Base-by-base conservation (phyloP, 129 eudicot genomes). In the Arctium lappa region DNA sequence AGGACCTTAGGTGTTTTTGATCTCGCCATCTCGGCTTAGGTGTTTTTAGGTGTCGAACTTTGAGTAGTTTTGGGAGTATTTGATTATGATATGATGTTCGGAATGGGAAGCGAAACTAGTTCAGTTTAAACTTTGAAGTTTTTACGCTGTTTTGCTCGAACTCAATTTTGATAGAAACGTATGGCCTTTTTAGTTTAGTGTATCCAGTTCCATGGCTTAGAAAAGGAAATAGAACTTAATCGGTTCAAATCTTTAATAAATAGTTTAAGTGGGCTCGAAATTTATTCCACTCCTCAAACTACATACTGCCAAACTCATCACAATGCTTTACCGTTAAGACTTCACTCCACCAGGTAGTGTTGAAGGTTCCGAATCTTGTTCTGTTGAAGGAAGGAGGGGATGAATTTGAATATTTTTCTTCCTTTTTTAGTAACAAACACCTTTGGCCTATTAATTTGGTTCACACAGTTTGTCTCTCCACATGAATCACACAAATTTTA, bases 41-140 rank as follows among this genome's bases (percentile, higher is more conserved):
- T 22, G 27, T 22, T 22, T 22, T 22, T 70, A 79, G 48, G 83
- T 8, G 44, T 79, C 34, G 9, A 70, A 16, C 22, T 46, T 40
- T 38, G 65, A 80, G 63, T 69, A 69, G 46, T 13, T 31, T 69
- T 15, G 46, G 6, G 68, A 13, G 22, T 22, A 79, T 6, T 69
- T 69, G 76, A 79, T 69, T 79, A 79, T 3, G 68, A 79, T 69
- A 79, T 69, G 48, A 68, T 69, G 38, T 44, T 39, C 27, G 62
- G 18, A 77, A 77, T n/a, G 5, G 12, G 70, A 34, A 60, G 29
- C 13, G 42, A 38, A 40, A 79, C 27, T 29, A 29, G 66, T 42
- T 79, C 30, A 13, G 31, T 79, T 69, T 7, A 38, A 22, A 48
- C 62, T 50, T 50, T 11, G 18, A 40, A 18, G 16, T 39, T 27